A percentile compares a stretch with the other conserved stretches of the same genome.
Conservation (phyloP, 768 basidiomycete genomes). For the Amanita rubescens region DNA sequence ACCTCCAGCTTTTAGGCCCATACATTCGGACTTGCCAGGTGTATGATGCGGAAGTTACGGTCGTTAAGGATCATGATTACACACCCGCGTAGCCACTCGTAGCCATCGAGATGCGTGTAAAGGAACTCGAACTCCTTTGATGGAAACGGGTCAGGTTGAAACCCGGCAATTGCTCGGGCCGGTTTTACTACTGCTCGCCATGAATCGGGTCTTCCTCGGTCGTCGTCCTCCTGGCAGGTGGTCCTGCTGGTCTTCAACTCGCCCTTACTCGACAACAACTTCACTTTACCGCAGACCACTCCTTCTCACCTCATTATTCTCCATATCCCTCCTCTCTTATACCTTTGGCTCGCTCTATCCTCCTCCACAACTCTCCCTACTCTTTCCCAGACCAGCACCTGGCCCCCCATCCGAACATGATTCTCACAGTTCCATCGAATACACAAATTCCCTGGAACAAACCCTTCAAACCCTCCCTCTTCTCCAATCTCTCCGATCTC, state of each 20-base stretch:
- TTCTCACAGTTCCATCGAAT: conserved; percentile 49
- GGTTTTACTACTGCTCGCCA: too few species aligned
- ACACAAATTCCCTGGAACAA: conserved; percentile 57
- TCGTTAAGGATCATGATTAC: too few species aligned
- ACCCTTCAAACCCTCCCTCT: conserved; percentile 58
- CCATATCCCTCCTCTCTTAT: conserved; percentile 33
- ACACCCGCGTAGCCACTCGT: too few species aligned
- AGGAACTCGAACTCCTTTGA: too few species aligned
- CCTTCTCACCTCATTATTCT: neutral
- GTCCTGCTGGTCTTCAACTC: neutral
- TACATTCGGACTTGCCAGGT: too few species aligned
- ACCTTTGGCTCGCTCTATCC: conserved; percentile 66
- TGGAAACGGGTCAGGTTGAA: too few species aligned
- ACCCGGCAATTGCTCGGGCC: too few species aligned
- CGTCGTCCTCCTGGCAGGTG: too few species aligned
- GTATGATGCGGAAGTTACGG: too few species aligned
- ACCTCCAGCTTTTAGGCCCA: too few species aligned
- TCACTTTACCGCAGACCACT: neutral
- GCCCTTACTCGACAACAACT: neutral
- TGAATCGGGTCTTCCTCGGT: too few species aligned
- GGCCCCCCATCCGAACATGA: conserved; percentile 49
- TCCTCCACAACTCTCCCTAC: conserved; percentile 52
- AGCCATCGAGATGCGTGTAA: too few species aligned
- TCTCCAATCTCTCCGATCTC: conserved; percentile 41
- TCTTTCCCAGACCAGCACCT: conserved; percentile 75